Base-by-base conservation (phyloP, 768 basidiomycete species). In the Boletus pseudopeckii region DNA sequence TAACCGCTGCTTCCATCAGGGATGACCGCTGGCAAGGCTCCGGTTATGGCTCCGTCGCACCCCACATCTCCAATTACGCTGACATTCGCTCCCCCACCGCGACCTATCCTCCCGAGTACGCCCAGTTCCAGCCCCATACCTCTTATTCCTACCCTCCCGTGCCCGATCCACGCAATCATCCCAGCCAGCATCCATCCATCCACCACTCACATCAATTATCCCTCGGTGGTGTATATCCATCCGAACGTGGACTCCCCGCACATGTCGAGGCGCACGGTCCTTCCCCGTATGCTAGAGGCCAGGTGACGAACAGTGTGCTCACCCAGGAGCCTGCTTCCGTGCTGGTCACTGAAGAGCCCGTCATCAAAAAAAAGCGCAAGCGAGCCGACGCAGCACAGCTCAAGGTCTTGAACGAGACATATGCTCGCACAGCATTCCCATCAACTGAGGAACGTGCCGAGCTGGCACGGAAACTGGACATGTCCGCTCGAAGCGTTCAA, bases 321-420 rank as follows among this genome's bases (percentile, higher is more conserved):
- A 71, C 72, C 10, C 64, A 72, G 51, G 70, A 73, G 20, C 72
- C 70, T 43, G 37, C 64, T 57, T 59, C 59, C 3, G 60, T 71
- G 63, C 61, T 71, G 65, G 71, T 77, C 36, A 66, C 75, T 33
- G 81, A 87, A 50, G 84, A 86, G 58, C 81, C 86, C n/a, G 75
- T 80, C 39, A 83, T 90, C 61, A 92, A 92, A 77, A 91, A 90
- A 77, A 92, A 92, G 72, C 81, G 90, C 69, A 90, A 89, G 76
- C 83, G 90, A 53, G 90, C 90, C 7, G 88, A 90, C 61, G 85
- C 88, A 14, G 78, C 79, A 38, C 90, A 92, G 62, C 75, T 92
- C 55, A 87, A 87, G 66, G 82, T 89, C 28, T 76, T 92, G 67
- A 92, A 90, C 66, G 86, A 87, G 65, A 85, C 84, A 0, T 92